These are phyloP conservation scores for Candida alai DNA, from an alignment of 805 yeast species.

Conservation along the genomic window DNA sequence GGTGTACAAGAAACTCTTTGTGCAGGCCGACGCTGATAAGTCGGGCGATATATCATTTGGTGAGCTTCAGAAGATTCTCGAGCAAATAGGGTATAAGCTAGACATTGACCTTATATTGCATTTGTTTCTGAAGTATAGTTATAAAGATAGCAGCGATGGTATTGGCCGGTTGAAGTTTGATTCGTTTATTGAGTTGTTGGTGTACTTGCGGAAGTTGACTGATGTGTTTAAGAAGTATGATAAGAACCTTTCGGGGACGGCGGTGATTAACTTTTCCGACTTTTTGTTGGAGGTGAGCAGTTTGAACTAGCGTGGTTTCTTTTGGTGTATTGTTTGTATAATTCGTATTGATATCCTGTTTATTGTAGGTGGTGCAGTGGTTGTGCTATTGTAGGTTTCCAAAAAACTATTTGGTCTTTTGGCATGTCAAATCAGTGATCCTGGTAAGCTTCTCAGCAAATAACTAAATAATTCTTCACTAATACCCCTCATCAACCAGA, in stretches of 20 bases:
- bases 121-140: constrained; percentile 52
- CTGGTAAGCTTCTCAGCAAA: too few relatives aligned
- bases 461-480: too few relatives aligned
- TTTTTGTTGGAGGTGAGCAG: constrained; percentile 53
- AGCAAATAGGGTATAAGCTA: constrained; percentile 63
- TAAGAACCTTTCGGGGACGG: constrained; percentile 68
- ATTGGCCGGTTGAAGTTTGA: constrained; percentile 64
- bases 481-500: too few relatives aligned
- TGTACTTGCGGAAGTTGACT: constrained; percentile 72
- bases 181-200: constrained; percentile 74
- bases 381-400: neutral
- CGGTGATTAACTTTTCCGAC: constrained; percentile 62
- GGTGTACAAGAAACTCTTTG: constrained; percentile 63
- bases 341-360: neutral
- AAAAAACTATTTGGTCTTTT: neutral
- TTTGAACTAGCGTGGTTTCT: constrained; percentile 15
- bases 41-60: constrained; percentile 61
- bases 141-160: constrained; percentile 19
- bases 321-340: neutral
- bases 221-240: constrained; percentile 78
- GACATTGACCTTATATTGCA: constrained; percentile 54
- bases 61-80: constrained; percentile 58
- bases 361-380: constrained; percentile 1
- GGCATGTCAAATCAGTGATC: too few relatives aligned
- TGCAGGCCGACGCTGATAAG: constrained; percentile 55